Evolutionary conservation across 495 filamentous ascomycete genomes (phyloP).

Genomic region (Chaetomium fimeti): DNA sequence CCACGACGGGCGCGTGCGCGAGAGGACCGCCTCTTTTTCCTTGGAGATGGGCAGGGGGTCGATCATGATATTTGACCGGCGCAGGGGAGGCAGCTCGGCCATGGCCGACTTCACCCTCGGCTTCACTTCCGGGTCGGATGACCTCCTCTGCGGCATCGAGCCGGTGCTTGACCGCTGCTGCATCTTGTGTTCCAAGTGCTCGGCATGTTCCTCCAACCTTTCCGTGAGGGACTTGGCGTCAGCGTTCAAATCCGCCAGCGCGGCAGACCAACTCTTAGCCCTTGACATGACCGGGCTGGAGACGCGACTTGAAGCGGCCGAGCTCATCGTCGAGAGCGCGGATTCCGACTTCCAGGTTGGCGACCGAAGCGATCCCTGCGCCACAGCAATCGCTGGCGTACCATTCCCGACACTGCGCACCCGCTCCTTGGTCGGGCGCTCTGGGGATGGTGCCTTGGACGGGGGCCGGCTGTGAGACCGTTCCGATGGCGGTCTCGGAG

Average conservation of each 20-base stretch:
- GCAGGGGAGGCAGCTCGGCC: conserved; percentile 74
- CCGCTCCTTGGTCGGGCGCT: conserved; percentile 51
- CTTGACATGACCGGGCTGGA: conserved; percentile 49
- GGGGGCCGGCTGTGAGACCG: conserved; percentile 52
- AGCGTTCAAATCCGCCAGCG: conserved; percentile 72
- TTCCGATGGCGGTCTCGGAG: conserved; percentile 71
- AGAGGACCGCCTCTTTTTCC: conserved; percentile 92
- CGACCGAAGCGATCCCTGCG: conserved; percentile 50
- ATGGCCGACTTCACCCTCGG: conserved; percentile 55
- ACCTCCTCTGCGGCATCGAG: conserved; percentile 38
- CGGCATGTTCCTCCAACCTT: conserved; percentile 81
- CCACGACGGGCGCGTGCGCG: conserved; percentile 90
- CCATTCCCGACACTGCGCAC: conserved; percentile 55
- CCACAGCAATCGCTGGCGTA: conserved; percentile 50
- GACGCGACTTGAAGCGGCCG: conserved; percentile 25
- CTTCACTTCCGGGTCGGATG: conserved; percentile 52
- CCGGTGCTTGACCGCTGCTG: conserved; percentile 40
- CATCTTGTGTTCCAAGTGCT: conserved; percentile 54
- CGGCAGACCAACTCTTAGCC: conserved; percentile 83
- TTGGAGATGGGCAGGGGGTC: conserved; percentile 93
- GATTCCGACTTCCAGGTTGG: conserved; percentile 48
- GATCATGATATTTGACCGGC: conserved; percentile 89
- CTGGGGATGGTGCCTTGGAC: conserved; percentile 58
- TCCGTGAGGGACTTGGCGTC: conserved; percentile 88
- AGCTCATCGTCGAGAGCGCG: conserved; percentile 29